Base-by-base conservation (phyloP, 176 grass and related monocot species). In the Cocos nucifera region DNA sequence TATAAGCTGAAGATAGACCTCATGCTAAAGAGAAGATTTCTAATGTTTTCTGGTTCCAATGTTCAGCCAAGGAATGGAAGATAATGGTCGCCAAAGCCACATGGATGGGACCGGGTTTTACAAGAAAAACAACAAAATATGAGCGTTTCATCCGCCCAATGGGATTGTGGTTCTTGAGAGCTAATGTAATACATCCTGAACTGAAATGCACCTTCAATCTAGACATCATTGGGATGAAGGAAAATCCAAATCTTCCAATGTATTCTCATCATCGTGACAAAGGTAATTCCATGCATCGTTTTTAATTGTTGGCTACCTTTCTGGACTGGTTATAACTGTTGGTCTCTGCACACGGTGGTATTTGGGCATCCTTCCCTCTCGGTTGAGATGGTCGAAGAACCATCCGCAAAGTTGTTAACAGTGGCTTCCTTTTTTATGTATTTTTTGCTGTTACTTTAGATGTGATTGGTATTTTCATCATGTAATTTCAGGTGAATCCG, bases 161-260 rank as follows among this genome's bases (percentile, higher is more conserved):
- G 48, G 85, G 89, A 48, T 68, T 89, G 67, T 80, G 90, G 69
- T 89, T 89, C 58, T 76, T 79, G 4, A 95, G 89, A 77, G 90
- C 82, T 56, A 79, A 89, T 52, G 90, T 83, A 32, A 95, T 82
- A 21, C 85, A 95, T 62, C 89, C 85, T 63, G 85, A 95, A 69
- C 56, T 89, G 52, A 95, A 89, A 71, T 89, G 90, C 66, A 95
- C 85, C 39, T 89, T 89, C 59, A 95, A 89, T 64, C 82, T 95
- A 0, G 85, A 89, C 19, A 86, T 89, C 54, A 95, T 95, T 69
- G 87, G 82, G 19, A 75, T 95, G 19, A 89, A 95, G 85, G 86
- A 95, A 61, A 95, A 95, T 49, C 90, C 90, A 56, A 86, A 95
- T 65, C 85, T 85, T 44, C 76, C 67, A 61, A 95, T 95, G 85